Evolutionary conservation across 2,329 filamentous ascomycete species (phyloP).

Genomic region (Fusarium mangiferae): DNA sequence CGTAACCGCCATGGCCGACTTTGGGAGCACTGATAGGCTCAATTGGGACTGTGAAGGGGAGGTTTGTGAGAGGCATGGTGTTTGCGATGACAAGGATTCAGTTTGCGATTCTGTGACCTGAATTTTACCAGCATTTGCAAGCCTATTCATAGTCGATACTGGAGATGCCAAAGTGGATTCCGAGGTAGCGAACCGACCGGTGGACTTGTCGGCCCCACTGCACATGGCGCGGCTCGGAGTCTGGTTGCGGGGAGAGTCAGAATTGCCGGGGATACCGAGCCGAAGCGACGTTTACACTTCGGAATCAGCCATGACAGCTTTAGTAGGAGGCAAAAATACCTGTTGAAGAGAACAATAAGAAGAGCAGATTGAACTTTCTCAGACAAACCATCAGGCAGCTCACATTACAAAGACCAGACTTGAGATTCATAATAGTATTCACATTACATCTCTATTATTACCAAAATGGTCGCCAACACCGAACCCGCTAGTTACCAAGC

Average conservation of each 20-base stretch:
- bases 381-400: not conserved
- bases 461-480: conserved; percentile 5
- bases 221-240: not conserved
- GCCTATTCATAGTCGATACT: not conserved
- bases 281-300: not conserved
- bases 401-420: not conserved
- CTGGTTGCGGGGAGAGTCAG: not conserved
- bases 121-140: not conserved
- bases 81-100: not conserved
- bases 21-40: not conserved
- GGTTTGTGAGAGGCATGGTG: conserved; percentile 1
- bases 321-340: fast-evolving
- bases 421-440: fast-evolving
- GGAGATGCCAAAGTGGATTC: not conserved
- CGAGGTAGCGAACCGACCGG: conserved; percentile 1
- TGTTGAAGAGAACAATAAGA: not conserved
- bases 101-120: fast-evolving
- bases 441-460: not conserved
- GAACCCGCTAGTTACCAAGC: not conserved
- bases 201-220: conserved; percentile 6
- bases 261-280: not conserved
- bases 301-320: not conserved
- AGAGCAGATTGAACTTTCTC: not conserved
- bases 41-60: conserved; percentile 6
- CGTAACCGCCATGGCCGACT: conserved; percentile 8